These are phyloP conservation scores for Rhododendron kiyosumense DNA, from an alignment of 148 eudicot genomes.

Conservation along the genomic window DNA sequence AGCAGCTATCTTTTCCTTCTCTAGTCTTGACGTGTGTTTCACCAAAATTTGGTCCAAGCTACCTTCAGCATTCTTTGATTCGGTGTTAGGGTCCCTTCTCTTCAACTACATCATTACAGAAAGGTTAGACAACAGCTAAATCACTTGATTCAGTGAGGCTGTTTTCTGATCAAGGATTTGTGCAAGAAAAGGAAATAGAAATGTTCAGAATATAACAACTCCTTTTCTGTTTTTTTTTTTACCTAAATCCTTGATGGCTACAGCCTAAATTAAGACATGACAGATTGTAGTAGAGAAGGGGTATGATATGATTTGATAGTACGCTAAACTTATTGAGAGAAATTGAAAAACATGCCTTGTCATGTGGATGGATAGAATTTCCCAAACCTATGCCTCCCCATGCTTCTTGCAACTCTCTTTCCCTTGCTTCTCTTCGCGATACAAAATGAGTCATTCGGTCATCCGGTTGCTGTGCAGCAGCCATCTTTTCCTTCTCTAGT, in stretches of 20 bases:
- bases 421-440: conserved; percentile 65
- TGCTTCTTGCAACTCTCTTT: conserved; percentile 65
- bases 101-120: conserved; percentile 21
- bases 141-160: not conserved
- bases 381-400: conserved; percentile 90
- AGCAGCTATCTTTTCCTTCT: conserved; percentile 32
- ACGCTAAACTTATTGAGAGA: conserved; percentile 13
- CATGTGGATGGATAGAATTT: conserved; percentile 62
- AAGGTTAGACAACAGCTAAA: not conserved
- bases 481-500: conserved; percentile 43
- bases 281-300: not conserved
- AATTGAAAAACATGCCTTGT: conserved; percentile 45
- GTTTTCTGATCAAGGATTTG: not conserved
- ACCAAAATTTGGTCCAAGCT: conserved; percentile 75
- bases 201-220: not conserved
- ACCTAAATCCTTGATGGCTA: not conserved
- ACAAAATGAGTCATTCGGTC: conserved; percentile 28
- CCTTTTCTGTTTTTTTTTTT: not conserved
- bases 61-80: conserved; percentile 31
- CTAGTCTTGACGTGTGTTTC: conserved; percentile 62
- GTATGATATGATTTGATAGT: not conserved
- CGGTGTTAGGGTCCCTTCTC: conserved; percentile 24
- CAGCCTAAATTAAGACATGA: not conserved
- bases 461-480: conserved; percentile 26
- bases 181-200: not conserved